Conservation (phyloP, 2,329 filamentous ascomycete genomes). For the Talaromyces funiculosus region DNA sequence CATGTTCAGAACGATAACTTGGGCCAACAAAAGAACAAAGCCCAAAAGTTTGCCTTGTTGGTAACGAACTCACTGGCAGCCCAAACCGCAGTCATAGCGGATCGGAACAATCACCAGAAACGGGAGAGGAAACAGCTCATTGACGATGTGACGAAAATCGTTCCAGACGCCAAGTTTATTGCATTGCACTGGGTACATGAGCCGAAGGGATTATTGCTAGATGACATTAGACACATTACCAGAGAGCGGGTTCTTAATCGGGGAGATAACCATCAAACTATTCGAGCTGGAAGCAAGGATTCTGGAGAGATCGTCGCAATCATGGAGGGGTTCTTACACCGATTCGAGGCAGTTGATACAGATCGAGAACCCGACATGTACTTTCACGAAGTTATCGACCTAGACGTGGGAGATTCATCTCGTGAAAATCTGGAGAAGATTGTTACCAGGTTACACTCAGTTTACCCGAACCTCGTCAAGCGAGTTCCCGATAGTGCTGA, state of each 20-base stretch:
- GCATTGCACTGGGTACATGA: slow-evolving; percentile 86
- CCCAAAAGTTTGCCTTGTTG: slow-evolving; percentile 68
- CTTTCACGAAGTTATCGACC: slow-evolving; percentile 79
- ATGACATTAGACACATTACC: slow-evolving; percentile 68
- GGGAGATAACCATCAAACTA: slow-evolving; percentile 97
- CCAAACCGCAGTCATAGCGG: slow-evolving; percentile 73
- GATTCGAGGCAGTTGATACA: slow-evolving; percentile 73
- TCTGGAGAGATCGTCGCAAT: slow-evolving; percentile 72
- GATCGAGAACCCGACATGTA: slow-evolving; percentile 65
- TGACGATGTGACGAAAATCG: slow-evolving; percentile 61
- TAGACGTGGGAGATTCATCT: slow-evolving; percentile 72
- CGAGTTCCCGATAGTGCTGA: slow-evolving; percentile 65
- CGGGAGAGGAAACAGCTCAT: slow-evolving; percentile 87
- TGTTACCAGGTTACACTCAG: slow-evolving; percentile 63
- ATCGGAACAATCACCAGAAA: slow-evolving; percentile 87
- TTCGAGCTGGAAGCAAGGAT: slow-evolving; percentile 73
- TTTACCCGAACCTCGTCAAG: slow-evolving; percentile 66
- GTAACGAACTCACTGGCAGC: slow-evolving; percentile 60
- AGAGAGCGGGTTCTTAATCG: slow-evolving; percentile 72
- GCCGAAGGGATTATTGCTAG: slow-evolving; percentile 53
- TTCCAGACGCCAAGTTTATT: slow-evolving; percentile 65
- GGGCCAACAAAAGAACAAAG: slow-evolving; percentile 65
- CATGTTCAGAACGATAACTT: slow-evolving; percentile 98
- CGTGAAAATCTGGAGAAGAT: slow-evolving; percentile 79
- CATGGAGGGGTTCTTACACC: slow-evolving; percentile 87